Conservation (phyloP, 495 filamentous ascomycete genomes). For the Penicillium fimorum region DNA sequence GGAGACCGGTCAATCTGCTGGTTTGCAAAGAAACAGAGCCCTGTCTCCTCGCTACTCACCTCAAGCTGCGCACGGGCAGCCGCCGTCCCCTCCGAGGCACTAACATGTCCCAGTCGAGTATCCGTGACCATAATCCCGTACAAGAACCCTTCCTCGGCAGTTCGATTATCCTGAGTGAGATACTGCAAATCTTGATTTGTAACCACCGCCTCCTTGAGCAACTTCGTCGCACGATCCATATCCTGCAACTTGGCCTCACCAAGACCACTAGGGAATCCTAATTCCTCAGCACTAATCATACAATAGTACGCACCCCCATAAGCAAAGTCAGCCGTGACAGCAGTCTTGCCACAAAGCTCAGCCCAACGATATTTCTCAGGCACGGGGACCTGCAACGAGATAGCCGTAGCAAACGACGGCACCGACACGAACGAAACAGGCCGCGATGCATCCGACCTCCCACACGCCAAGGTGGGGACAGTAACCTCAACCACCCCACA, state of each 20-base stretch:
- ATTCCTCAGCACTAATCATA: constrained; percentile 14
- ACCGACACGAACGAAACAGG: constrained; percentile 25
- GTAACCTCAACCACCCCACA: constrained; percentile 19
- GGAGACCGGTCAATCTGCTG: constrained; percentile 32
- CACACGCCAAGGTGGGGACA: constrained; percentile 16
- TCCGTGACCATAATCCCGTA: constrained; percentile 24
- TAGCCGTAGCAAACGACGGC: constrained; percentile 20
- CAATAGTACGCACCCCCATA: constrained; percentile 21
- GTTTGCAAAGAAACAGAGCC: constrained; percentile 30
- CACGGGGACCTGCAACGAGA: constrained; percentile 14
- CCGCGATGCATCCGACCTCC: constrained; percentile 20
- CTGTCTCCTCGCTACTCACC: constrained; percentile 12
- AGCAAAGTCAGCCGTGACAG: constrained; percentile 15
- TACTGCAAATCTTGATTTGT: constrained; percentile 9
- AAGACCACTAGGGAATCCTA: constrained; percentile 14
- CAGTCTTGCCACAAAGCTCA: constrained; percentile 8
- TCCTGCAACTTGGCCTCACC: constrained; percentile 13
- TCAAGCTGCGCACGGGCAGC: constrained; percentile 13
- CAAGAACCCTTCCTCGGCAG: constrained; percentile 15
- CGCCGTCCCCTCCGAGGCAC: constrained; percentile 16
- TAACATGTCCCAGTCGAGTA: constrained; percentile 24
- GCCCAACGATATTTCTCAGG: constrained; percentile 17
- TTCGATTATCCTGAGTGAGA: constrained; percentile 11
- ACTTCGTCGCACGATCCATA: constrained; percentile 20
- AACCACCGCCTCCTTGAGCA: constrained; percentile 18